Percentiles rank a stretch among this genome's conserved stretches.
Conservation (phyloP, 768 basidiomycete species). For the Galerina sulciceps region DNA sequence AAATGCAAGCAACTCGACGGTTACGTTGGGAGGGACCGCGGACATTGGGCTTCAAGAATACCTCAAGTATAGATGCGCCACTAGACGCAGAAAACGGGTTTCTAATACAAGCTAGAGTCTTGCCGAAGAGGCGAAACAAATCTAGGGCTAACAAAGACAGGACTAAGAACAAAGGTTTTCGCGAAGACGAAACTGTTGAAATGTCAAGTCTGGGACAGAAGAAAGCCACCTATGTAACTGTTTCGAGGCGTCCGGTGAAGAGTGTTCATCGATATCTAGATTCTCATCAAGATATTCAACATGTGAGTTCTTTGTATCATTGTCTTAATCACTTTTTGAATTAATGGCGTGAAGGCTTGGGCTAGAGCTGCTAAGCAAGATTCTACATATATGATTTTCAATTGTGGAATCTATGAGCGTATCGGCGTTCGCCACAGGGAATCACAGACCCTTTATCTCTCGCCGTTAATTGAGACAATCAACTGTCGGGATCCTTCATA, state of each 20-base stretch:
- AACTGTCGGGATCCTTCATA: slow-evolving; percentile 8
- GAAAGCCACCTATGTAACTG: neutral
- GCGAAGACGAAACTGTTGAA: no score
- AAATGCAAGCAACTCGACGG: neutral
- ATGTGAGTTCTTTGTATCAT: neutral
- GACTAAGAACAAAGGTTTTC: no score
- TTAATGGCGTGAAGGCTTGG: slow-evolving; percentile 1
- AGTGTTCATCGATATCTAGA: neutral
- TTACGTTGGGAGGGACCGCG: neutral
- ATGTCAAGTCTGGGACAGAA: no score
- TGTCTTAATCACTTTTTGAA: neutral
- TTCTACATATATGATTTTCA: slow-evolving; percentile 4
- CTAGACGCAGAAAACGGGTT: neutral
- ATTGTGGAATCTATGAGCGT: slow-evolving; percentile 11
- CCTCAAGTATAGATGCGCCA: neutral
- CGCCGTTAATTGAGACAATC: slow-evolving; percentile 7
- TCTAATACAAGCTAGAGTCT: no score
- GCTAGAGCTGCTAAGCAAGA: neutral
- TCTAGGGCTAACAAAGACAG: no score
- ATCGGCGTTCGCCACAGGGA: slow-evolving; percentile 12
- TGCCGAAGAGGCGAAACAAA: no score
- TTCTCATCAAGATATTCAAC: neutral
- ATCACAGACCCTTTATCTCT: slow-evolving; percentile 9
- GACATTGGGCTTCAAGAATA: neutral
- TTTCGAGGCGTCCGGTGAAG: neutral